phyloP scores from a whole-genome alignment of 2,329 filamentous ascomycete genomes.

The Aspergillus ochraceoroseus region DNA sequence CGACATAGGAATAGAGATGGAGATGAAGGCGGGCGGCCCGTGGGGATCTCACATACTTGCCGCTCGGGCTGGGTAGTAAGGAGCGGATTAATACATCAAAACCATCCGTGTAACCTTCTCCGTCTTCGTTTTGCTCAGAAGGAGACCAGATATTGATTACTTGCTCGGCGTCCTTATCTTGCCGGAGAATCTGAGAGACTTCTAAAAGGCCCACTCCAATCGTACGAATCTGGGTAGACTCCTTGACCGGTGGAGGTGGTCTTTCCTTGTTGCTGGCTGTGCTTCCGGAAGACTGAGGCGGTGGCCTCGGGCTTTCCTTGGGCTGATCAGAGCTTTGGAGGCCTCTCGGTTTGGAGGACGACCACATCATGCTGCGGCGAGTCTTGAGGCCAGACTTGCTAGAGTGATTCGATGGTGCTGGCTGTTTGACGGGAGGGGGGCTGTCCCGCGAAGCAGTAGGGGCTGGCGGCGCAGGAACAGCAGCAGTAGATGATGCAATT shows the following conservation, averaged over 20 bases:
- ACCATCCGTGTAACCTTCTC: slow-evolving; percentile 56
- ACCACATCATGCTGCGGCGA: slow-evolving; percentile 46
- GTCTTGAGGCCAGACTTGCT: slow-evolving; percentile 38
- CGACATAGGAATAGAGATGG: slow-evolving; percentile 70
- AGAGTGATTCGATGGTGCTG: slow-evolving; percentile 28
- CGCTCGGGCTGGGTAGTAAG: slow-evolving; percentile 67
- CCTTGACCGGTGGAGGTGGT: slow-evolving; percentile 29
- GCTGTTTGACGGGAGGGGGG: slow-evolving; percentile 25
- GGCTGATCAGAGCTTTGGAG: slow-evolving; percentile 29
- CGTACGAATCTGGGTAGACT: slow-evolving; percentile 55
- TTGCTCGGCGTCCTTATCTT: slow-evolving; percentile 67
- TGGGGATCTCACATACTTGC: slow-evolving; percentile 67
- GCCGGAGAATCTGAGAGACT: slow-evolving; percentile 68
- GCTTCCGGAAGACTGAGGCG: slow-evolving; percentile 33
- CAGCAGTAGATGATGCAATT: slow-evolving; percentile 33
- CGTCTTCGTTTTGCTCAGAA: slow-evolving; percentile 52
- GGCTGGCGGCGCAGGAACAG: slow-evolving; percentile 24
- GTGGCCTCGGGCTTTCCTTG: slow-evolving; percentile 26
- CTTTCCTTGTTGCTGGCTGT: slow-evolving; percentile 27
- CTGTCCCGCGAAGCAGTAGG: slow-evolving; percentile 36
- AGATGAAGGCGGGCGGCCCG: slow-evolving; percentile 73
- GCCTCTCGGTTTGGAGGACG: slow-evolving; percentile 33
- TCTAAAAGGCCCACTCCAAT: slow-evolving; percentile 74
- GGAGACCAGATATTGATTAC: slow-evolving; percentile 73
- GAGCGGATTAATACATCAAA: slow-evolving; percentile 70